Conservation (phyloP, 2,329 filamentous ascomycete species). For the Pleomassaria siparia region DNA sequence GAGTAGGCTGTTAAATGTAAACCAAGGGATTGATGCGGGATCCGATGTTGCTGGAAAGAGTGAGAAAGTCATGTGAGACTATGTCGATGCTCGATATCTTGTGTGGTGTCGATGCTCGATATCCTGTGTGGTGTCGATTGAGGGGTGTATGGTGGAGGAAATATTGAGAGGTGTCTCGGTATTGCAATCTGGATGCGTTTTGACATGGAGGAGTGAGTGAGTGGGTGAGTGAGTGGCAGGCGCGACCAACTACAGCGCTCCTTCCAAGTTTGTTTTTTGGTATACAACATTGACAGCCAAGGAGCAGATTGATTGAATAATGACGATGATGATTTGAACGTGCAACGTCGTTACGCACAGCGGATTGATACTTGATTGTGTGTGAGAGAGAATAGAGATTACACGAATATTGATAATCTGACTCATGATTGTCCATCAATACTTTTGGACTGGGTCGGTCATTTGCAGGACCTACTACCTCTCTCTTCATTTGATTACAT, state of each 20-base stretch:
- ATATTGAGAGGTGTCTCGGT: neutral
- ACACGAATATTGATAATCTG: no score
- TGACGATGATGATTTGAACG: no score
- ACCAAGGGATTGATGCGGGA: conserved; percentile 37
- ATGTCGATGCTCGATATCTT: conserved; percentile 43
- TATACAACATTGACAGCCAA: neutral
- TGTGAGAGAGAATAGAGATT: no score
- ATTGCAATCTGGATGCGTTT: neutral
- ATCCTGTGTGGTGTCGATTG: conserved; percentile 32
- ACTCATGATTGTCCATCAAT: no score
- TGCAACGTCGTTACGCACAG: no score
- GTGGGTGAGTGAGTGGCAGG: conserved; percentile 13
- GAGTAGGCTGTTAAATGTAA: conserved; percentile 29
- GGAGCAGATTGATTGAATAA: neutral
- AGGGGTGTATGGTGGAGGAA: conserved; percentile 19
- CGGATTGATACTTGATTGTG: no score
- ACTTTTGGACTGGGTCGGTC: no score
- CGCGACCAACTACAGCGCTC: neutral
- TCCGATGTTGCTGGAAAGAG: conserved; percentile 38
- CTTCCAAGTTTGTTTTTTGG: neutral
- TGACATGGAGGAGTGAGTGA: no score
- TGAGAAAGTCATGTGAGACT: conserved; percentile 42
- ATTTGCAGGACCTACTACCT: no score
- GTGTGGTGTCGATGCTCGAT: conserved; percentile 42
- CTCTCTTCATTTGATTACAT: no score